Evolutionary conservation across 2,329 filamentous ascomycete genomes (phyloP).

Genomic region (Trematosphaeria pertusa): DNA sequence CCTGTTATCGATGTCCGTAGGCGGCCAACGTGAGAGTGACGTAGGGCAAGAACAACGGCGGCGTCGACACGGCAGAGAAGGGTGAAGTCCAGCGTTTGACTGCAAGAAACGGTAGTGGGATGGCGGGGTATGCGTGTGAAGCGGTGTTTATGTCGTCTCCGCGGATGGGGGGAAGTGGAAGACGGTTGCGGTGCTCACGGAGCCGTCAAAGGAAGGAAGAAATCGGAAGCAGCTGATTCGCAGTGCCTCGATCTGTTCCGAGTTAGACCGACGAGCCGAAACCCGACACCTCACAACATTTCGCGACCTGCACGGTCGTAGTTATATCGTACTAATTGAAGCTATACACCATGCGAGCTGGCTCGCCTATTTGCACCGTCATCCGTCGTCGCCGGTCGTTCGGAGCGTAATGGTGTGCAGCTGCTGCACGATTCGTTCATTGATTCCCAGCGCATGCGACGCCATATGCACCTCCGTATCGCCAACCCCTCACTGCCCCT

Average conservation of each 20-base stretch:
- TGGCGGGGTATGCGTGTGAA: slow-evolving; percentile 1
- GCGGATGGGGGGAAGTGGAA: not conserved
- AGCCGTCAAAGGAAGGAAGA: slow-evolving; percentile 26
- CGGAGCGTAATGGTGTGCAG: slow-evolving; percentile 15
- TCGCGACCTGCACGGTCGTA: not conserved
- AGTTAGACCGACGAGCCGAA: slow-evolving; percentile 5
- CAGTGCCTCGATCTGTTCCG: slow-evolving; percentile 6
- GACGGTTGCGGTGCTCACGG: slow-evolving; percentile 1
- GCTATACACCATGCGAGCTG: not conserved
- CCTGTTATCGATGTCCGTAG: slow-evolving; percentile 6
- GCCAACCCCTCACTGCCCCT: slow-evolving; percentile 18
- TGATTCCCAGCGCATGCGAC: slow-evolving; percentile 12
- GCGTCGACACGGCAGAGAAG: not conserved
- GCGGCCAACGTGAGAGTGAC: slow-evolving; percentile 18
- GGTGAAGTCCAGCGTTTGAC: slow-evolving; percentile 6
- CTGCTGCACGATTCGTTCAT: slow-evolving; percentile 35
- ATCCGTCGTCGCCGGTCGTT: slow-evolving; percentile 1
- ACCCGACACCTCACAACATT: not conserved
- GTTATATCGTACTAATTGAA: not conserved
- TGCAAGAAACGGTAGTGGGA: slow-evolving; percentile 1
- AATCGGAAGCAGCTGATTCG: slow-evolving; percentile 40
- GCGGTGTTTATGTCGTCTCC: slow-evolving; percentile 5
- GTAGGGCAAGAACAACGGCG: slow-evolving; percentile 18
- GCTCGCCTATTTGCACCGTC: slow-evolving; percentile 1
- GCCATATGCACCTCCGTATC: slow-evolving; percentile 20